Evolutionary conservation across 108 stramenopile genomes (phyloP), one percentile per base, ranked within the genome.

Genomic region (Fragilaria crotonensis): DNA sequence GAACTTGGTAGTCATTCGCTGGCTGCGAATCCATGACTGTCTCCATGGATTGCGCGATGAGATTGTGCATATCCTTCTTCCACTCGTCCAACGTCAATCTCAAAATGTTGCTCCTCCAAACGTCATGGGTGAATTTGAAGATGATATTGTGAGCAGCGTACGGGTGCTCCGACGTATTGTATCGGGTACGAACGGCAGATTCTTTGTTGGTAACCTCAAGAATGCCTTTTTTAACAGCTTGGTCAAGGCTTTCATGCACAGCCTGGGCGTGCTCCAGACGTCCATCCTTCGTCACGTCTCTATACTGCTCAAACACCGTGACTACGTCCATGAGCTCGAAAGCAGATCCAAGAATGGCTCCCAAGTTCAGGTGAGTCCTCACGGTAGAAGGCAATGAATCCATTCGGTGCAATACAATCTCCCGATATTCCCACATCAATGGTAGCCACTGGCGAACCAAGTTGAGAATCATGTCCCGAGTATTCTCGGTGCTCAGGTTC

Each of bases 91-190:
- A 56, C 74, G 83, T 76, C 21, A 81, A 36, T 30, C 53, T 68
- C 44, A 84, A 66, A n/a, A 88, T 75, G 44, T 58, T 71, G 25
- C 54, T 72, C 32, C 77, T 71, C 86, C 86, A 88, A 7, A 77
- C 58, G 44, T 66, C 76, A 31, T 88, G 82, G 5, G 60, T 60
- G 48, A 88, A 88, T 47, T 56, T 33, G 33, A 71, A 80, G n/a
- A 29, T 57, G 5, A 22, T 49, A 36, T 59, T 55, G 51, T 22
- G 21, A 30, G 30, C 47, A 26, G 31, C 36, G 28, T 57, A 41
- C 27, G 61, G 52, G 23, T 62, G 30, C 22, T 44, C 32, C 2
- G 45, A 25, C 18, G 32, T 17, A 30, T 32, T 30, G 14, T 46
- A 46, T 17, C 25, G 45, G 18, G 9, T 17, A 32, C 14, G 7